Conservation (phyloP, 2,329 filamentous ascomycete species). For the Diaporthe sp. region DNA sequence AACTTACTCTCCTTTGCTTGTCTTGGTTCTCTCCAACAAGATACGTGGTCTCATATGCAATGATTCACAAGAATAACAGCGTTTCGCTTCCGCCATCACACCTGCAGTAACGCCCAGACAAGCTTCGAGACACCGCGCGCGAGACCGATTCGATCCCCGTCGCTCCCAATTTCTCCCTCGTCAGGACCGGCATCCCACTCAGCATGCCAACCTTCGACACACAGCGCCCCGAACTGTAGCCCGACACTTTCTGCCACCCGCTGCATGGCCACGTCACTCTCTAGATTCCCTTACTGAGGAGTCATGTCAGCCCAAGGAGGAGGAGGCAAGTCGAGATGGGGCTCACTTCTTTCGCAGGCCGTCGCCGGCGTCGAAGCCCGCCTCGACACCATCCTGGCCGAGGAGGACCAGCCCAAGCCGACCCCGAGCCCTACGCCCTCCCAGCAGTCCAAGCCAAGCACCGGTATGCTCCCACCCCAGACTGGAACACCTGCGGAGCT, state of each 20-base stretch:
- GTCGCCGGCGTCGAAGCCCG: conserved; percentile 94
- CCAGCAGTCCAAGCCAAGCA: conserved; percentile 49
- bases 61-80: background rate
- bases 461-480: conserved; percentile 42
- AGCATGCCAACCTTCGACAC: conserved; percentile 36
- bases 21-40: conserved; percentile 2
- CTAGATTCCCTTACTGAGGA: conserved; percentile 37
- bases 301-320: conserved; percentile 63
- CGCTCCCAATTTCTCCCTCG: conserved; percentile 34
- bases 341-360: conserved; percentile 86
- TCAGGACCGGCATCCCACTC: conserved; percentile 31
- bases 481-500: background rate
- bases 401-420: conserved; percentile 70
- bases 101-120: conserved; percentile 25
- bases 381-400: conserved; percentile 90
- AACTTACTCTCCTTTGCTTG: background rate
- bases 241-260: conserved; percentile 7
- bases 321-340: conserved; percentile 74
- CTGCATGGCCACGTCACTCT: conserved; percentile 40
- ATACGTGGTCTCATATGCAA: conserved; percentile 28
- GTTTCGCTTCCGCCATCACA: conserved; percentile 17
- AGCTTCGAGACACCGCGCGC: conserved; percentile 33
- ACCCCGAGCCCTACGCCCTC: conserved; percentile 47
- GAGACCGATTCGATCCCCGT: conserved; percentile 27
- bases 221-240: conserved; percentile 20